A percentile compares a stretch with the other conserved stretches of the same genome.
These are phyloP conservation scores for Colletotrichum sp. DNA, from an alignment of 2,329 filamentous ascomycete genomes.

Conservation along the genomic window DNA sequence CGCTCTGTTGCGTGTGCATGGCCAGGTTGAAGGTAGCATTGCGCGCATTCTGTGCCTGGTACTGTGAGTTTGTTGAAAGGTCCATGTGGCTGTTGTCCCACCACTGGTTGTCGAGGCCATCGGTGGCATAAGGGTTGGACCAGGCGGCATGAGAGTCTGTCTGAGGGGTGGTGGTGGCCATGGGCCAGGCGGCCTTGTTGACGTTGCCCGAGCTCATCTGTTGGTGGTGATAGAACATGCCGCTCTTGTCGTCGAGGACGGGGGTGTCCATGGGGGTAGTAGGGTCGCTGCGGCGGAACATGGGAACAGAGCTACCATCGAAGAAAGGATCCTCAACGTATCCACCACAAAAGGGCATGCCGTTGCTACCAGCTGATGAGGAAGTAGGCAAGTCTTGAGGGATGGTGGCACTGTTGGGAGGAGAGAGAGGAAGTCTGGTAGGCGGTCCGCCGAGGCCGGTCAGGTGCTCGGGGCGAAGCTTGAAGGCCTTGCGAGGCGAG, in stretches of 20 bases:
- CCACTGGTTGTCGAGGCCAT: conserved; percentile 27
- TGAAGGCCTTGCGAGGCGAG: conserved; percentile 35
- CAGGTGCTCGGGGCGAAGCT: conserved; percentile 31
- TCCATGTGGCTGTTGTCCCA: conserved; percentile 36
- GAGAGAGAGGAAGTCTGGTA: conserved; percentile 24
- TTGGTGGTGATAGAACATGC: conserved; percentile 29
- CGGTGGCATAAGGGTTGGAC: conserved; percentile 16
- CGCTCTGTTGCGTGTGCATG: conserved; percentile 44
- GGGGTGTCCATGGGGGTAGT: conserved; percentile 45
- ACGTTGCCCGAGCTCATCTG: conserved; percentile 20
- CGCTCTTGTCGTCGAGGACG: conserved; percentile 32
- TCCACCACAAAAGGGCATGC: conserved; percentile 36
- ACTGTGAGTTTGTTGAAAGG: conserved; percentile 29
- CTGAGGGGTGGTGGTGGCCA: conserved; percentile 19
- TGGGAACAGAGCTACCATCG: conserved; percentile 27
- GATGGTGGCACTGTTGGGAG: conserved; percentile 29
- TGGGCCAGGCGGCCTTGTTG: conserved; percentile 29
- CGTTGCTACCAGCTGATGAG: conserved; percentile 7
- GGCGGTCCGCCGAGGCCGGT: conserved; percentile 13
- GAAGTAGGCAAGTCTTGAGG: conserved; percentile 20
- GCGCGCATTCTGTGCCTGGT: conserved; percentile 33
- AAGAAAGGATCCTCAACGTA: conserved; percentile 45
- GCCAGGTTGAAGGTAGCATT: conserved; percentile 42
- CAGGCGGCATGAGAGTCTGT: conserved; percentile 16
- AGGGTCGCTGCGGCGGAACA: conserved; percentile 34